Conservation (phyloP, 1,284 basidiomycete species). For the Paramarasmius palmivorus region DNA sequence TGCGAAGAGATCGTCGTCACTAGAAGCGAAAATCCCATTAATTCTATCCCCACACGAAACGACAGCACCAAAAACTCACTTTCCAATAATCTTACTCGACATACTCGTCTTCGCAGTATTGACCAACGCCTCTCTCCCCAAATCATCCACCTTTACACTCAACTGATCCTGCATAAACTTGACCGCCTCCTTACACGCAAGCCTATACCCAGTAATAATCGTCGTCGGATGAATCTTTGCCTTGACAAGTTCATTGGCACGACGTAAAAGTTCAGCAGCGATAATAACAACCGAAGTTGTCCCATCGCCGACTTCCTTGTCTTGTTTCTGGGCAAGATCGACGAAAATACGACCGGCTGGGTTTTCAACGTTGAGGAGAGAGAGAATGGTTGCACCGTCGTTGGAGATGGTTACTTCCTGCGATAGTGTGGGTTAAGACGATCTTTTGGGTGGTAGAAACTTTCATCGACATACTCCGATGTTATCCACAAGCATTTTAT, state of each 20-base stretch:
- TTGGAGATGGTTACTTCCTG: conserved; percentile 99
- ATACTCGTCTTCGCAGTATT: conserved; percentile 99
- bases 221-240: conserved; percentile 99
- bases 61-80: conserved; percentile 52
- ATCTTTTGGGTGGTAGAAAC: not conserved
- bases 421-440: conserved; percentile 11
- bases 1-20: conserved; percentile 97
- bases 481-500: conserved; percentile 99
- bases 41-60: not conserved
- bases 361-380: conserved; percentile 90
- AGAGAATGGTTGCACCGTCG: conserved; percentile 97
- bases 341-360: conserved; percentile 97
- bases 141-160: conserved; percentile 90
- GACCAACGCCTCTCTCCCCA: conserved; percentile 91
- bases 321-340: conserved; percentile 98
- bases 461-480: conserved; percentile 72
- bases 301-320: conserved; percentile 99
- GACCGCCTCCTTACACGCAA: conserved; percentile 97
- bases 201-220: conserved; percentile 97
- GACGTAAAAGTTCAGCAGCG: conserved; percentile 91
- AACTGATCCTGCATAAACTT: conserved; percentile 99
- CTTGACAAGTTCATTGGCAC: conserved; percentile 98
- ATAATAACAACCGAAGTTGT: conserved; percentile 99
- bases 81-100: conserved; percentile 98
- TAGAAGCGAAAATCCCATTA: conserved; percentile 29